These are phyloP conservation scores for Cystobasidiaceae sp. DNA, from an alignment of 1,284 basidiomycete species.

Conservation along the genomic window DNA sequence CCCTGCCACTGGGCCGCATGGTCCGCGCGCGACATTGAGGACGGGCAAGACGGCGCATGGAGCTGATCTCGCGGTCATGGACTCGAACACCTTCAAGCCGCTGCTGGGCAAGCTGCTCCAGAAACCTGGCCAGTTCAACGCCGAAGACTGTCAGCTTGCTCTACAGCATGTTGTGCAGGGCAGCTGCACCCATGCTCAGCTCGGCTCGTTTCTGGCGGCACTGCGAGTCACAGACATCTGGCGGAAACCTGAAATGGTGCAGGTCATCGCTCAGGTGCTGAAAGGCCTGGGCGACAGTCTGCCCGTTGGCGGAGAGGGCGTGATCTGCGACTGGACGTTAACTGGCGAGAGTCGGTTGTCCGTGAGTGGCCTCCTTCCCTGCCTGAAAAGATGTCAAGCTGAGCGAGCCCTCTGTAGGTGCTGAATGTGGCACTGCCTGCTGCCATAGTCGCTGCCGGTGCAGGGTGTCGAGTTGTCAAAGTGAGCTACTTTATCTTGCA, in stretches of 20 bases:
- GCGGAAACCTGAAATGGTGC: constrained; percentile 43
- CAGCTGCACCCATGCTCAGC: constrained; percentile 35
- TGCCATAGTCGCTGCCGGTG: constrained; percentile 90
- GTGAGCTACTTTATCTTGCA: constrained; percentile 50
- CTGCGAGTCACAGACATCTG: constrained; percentile 40
- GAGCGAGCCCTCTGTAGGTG: constrained; percentile 83
- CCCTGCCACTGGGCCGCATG: too few species aligned
- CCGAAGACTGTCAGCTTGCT: constrained; percentile 32
- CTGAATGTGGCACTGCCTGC: constrained; percentile 97
- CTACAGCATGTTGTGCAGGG: constrained; percentile 33
- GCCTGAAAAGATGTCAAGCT: too few species aligned
- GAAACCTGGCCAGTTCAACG: constrained; percentile 16
- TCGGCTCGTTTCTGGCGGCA: constrained; percentile 41
- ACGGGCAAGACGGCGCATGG: too few species aligned
- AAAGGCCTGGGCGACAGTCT: constrained; percentile 47
- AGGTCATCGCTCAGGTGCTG: constrained; percentile 68
- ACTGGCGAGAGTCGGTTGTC: constrained; percentile 21
- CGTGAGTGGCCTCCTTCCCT: background rate
- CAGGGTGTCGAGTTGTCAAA: constrained; percentile 89
- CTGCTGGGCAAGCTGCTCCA: constrained; percentile 26
- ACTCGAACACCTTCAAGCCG: constrained; percentile 29
- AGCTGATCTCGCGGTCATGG: constrained; percentile 1
- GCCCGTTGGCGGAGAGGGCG: constrained; percentile 44
- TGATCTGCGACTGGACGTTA: constrained; percentile 58
- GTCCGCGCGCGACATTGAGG: too few species aligned